Conservation (phyloP, 805 yeast species). For the Millerozyma acaciae region DNA sequence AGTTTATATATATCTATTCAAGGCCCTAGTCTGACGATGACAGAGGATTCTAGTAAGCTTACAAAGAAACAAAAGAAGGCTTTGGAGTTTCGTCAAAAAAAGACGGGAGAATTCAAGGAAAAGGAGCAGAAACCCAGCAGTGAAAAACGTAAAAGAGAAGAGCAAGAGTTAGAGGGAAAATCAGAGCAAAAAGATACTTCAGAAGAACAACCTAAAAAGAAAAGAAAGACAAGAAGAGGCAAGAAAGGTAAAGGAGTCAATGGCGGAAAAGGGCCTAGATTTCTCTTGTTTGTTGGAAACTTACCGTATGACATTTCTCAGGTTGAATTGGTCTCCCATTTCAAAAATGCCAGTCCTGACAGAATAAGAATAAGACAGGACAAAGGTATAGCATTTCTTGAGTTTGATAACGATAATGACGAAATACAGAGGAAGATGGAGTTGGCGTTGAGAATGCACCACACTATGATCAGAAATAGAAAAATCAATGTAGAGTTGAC, state of each 20-base stretch:
- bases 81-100: conserved; percentile 48
- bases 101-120: conserved; percentile 38
- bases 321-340: conserved; percentile 63
- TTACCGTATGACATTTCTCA: conserved; percentile 69
- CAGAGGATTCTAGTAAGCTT: conserved; percentile 34
- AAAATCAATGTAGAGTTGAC: conserved; percentile 94
- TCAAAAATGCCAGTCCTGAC: conserved; percentile 70
- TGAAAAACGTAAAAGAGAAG: conserved; percentile 21
- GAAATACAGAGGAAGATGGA: conserved; percentile 81
- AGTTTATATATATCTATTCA: too few relatives aligned
- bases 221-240: conserved; percentile 74
- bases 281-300: conserved; percentile 85
- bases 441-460: conserved; percentile 80
- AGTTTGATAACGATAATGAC: conserved; percentile 56
- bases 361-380: conserved; percentile 73
- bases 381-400: conserved; percentile 90
- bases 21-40: too few relatives aligned
- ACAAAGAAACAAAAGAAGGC: conserved; percentile 68
- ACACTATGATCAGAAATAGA: conserved; percentile 60
- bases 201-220: conserved; percentile 46
- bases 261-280: conserved; percentile 55
- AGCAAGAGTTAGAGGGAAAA: conserved; percentile 12
- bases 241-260: conserved; percentile 61
- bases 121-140: conserved; percentile 6
- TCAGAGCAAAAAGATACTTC: conserved; percentile 8